Percentiles rank a stretch among this genome's conserved stretches.
Evolutionary conservation across 345 rosid species (phyloP).

Genomic region (Euphorbia pulcherrima): DNA sequence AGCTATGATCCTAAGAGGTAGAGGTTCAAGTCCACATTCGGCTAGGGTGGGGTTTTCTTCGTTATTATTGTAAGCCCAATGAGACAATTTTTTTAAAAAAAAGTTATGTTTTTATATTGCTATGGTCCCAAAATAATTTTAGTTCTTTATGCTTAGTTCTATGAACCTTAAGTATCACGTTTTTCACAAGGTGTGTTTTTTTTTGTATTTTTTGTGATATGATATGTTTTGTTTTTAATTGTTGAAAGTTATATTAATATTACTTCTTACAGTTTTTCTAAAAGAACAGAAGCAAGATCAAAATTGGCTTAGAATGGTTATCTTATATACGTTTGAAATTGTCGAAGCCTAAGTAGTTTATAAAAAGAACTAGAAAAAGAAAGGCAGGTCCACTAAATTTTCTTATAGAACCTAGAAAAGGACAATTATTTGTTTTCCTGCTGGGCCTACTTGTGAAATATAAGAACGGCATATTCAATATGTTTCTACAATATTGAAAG

Average conservation of each 20-base stretch:
- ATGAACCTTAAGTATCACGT: background rate
- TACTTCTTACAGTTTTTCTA: background rate
- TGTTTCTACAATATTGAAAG: background rate
- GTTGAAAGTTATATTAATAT: background rate
- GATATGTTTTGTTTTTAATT: background rate
- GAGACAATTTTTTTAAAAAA: too few relatives aligned
- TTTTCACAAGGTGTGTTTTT: background rate
- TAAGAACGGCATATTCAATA: conserved; percentile 9
- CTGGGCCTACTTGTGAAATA: conserved; percentile 2
- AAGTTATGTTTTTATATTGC: background rate
- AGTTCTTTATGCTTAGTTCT: background rate
- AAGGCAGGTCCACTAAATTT: background rate
- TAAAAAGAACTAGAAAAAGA: too few relatives aligned
- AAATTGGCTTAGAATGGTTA: background rate
- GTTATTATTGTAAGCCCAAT: too few relatives aligned
- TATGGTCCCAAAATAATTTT: background rate
- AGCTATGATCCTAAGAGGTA: too few relatives aligned
- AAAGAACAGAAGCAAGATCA: background rate
- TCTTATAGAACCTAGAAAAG: background rate
- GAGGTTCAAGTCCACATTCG: too few relatives aligned
- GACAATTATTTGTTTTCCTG: background rate
- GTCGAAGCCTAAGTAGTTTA: background rate
- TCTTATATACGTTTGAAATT: background rate
- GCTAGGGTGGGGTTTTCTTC: too few relatives aligned
- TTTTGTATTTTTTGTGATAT: background rate